Base-by-base conservation (phyloP, 768 basidiomycete genomes). In the Fomitopsis pulvina region DNA sequence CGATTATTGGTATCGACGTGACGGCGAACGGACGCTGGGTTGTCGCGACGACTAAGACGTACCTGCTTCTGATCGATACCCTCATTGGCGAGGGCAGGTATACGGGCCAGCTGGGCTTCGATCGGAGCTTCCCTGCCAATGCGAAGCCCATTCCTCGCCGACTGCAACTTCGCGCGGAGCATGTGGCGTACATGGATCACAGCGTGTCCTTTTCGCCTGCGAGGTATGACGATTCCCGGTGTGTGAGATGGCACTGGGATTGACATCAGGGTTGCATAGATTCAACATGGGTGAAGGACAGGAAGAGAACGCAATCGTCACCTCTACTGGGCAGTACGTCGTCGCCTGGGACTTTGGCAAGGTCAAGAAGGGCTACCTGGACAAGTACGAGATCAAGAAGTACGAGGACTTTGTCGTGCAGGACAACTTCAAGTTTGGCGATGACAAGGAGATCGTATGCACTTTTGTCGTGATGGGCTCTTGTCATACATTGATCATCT, bases 281-380 rank as follows among this genome's bases (percentile, higher is more conserved):
- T 99, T 99, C 69, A 98, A 99, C 64, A 83, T 85, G 56, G 92
- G 88, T 22, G 80, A 88, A 61, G 87, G 83, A 16, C 81, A 89
- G 56, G 82, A 85, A 53, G 96, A 98, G 71, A 93, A 90, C 61
- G 90, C 92, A 2, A 98, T 98, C 50, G 85, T 98, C 41, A 98
- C 95, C 0, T 92, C 92, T 12, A 93, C 85, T 0, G 95, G 95
- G 18, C 80, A 83, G 63, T 97, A 81, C 58, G 88, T 97, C 51
- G 78, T 97, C 60, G 93, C 92, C 5, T 99, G 94, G 94, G 94
- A 98, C 79, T 95, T 99, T 65, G 79, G 77, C 40, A 92, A 94
- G 63, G 89, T 98, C 55, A 97, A 95, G 77, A 85, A 85, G 67
- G 96, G 96, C 47, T 78, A 80, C 44, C 74, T 87, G 38, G 90